phyloP scores from a whole-genome alignment of 164 flowering plant genomes.

The Berberis thunbergii region DNA sequence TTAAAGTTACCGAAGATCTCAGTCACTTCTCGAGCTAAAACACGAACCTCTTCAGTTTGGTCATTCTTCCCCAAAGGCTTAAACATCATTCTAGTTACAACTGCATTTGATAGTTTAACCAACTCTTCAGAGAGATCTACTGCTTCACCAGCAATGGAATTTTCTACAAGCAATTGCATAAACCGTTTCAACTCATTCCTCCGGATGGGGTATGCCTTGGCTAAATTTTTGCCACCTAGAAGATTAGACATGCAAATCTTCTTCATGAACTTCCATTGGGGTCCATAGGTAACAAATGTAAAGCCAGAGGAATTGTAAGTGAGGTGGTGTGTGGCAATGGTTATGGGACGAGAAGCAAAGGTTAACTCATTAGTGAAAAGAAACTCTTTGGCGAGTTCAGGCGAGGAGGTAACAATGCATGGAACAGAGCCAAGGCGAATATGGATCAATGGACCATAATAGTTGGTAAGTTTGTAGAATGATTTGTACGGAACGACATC shows the following conservation, averaged over 20 bases:
- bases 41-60: neutral
- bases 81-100: neutral
- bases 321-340: neutral
- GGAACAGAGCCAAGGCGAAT: neutral
- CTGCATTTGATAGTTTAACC: neutral
- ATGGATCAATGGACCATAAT: neutral
- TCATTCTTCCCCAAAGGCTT: conserved; percentile 1
- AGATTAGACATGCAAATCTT: neutral
- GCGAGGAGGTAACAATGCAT: neutral
- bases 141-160: neutral
- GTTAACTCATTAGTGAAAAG: neutral
- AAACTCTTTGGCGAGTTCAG: neutral
- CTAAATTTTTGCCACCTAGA: neutral
- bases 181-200: neutral
- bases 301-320: neutral
- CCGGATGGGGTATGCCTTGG: neutral
- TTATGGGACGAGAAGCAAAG: neutral
- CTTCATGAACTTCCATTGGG: neutral
- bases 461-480: neutral
- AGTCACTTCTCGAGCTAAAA: neutral
- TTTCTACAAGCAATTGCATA: neutral
- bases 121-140: conserved; percentile 3
- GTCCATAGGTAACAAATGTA: neutral
- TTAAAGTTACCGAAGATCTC: conserved; percentile 1
- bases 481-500: neutral